These are phyloP conservation scores for Arthrobotrys musiformis DNA, from an alignment of 2,329 filamentous ascomycete genomes.

Conservation along the genomic window DNA sequence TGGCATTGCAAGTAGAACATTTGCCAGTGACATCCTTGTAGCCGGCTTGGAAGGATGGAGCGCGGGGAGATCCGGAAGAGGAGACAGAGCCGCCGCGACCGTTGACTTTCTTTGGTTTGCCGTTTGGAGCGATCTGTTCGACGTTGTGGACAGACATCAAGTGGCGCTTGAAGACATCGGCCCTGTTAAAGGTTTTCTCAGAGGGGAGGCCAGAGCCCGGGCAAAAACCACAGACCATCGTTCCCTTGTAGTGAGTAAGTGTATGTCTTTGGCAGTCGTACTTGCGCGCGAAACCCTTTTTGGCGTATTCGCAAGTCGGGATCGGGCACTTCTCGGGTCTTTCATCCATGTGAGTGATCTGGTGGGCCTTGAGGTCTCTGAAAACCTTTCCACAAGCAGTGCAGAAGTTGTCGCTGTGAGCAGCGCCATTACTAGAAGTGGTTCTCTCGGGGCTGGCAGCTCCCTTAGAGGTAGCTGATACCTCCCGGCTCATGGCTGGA, in stretches of 20 bases:
- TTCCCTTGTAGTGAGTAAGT: conserved; percentile 94
- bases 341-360: conserved; percentile 92
- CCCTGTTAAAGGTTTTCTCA: conserved; percentile 95
- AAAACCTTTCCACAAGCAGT: conserved; percentile 59
- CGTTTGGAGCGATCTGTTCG: conserved; percentile 91
- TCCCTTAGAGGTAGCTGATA: conserved; percentile 35
- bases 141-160: conserved; percentile 90
- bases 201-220: conserved; percentile 86
- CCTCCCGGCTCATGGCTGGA: conserved; percentile 42
- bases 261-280: conserved; percentile 97
- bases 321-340: conserved; percentile 95
- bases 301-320: conserved; percentile 87
- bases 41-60: conserved; percentile 59
- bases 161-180: conserved; percentile 95
- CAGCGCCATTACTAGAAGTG: conserved; percentile 45
- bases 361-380: conserved; percentile 74
- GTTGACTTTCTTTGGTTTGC: conserved; percentile 75
- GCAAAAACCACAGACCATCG: conserved; percentile 96
- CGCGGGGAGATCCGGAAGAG: conserved; percentile 56
- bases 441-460: conserved; percentile 43
- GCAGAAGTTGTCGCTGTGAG: conserved; percentile 59
- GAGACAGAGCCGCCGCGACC: conserved; percentile 57
- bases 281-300: conserved; percentile 91
- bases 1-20: conserved; percentile 89
- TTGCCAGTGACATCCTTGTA: conserved; percentile 77